These are phyloP conservation scores for Curvularia spicifera DNA, from an alignment of 2,329 filamentous ascomycete species.

Conservation along the genomic window DNA sequence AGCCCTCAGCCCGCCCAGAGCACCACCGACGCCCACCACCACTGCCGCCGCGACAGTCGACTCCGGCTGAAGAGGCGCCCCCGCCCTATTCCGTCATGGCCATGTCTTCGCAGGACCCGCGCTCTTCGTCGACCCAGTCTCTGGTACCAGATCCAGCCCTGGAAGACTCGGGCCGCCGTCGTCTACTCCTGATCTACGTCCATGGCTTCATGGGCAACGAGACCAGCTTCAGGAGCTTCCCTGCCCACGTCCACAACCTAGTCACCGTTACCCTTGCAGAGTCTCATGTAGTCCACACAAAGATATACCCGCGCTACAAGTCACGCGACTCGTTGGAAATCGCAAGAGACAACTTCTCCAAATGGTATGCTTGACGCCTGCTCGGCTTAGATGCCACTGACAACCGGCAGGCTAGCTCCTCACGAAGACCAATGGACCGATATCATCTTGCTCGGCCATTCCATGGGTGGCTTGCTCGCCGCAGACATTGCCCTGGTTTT, in stretches of 20 bases:
- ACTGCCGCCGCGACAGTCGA: slow-evolving; percentile 39
- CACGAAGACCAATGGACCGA: slow-evolving; percentile 78
- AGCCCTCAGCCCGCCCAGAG: slow-evolving; percentile 18
- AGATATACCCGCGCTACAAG: slow-evolving; percentile 82
- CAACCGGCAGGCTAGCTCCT: slow-evolving; percentile 67
- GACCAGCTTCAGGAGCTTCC: slow-evolving; percentile 85
- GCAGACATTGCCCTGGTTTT: slow-evolving; percentile 79
- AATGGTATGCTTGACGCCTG: slow-evolving; percentile 59
- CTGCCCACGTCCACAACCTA: slow-evolving; percentile 81
- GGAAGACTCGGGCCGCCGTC: slow-evolving; percentile 51
- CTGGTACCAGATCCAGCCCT: slow-evolving; percentile 48
- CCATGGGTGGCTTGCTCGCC: slow-evolving; percentile 84
- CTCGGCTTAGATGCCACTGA: slow-evolving; percentile 10
- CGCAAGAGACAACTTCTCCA: slow-evolving; percentile 81
- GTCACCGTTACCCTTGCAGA: slow-evolving; percentile 70
- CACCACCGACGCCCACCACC: slow-evolving; percentile 32
- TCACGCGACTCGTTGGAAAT: slow-evolving; percentile 74
- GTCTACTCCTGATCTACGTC: slow-evolving; percentile 79
- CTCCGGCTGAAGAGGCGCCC: slow-evolving; percentile 18
- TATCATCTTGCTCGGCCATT: slow-evolving; percentile 83
- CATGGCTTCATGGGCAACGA: slow-evolving; percentile 92
- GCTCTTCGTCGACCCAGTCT: slow-evolving; percentile 56
- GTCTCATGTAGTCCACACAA: slow-evolving; percentile 82
- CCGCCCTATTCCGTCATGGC: slow-evolving; percentile 30
- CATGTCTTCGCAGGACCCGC: slow-evolving; percentile 50